These are phyloP conservation scores for Colletotrichum godetiae DNA, from an alignment of 2,329 filamentous ascomycete species.

Conservation along the genomic window DNA sequence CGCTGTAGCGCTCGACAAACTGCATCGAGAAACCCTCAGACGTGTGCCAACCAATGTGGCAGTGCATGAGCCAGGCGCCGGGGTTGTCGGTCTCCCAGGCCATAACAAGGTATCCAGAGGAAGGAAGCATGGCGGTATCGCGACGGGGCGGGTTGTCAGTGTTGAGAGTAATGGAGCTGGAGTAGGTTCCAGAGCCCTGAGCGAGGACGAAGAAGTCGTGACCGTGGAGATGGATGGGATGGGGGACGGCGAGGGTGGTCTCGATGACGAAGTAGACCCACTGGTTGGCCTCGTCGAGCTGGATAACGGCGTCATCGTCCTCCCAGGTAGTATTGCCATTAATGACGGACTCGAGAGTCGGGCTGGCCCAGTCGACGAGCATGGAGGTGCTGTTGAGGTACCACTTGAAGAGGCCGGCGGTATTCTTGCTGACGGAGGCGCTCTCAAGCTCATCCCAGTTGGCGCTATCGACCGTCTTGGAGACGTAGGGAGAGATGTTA, in stretches of 20 bases:
- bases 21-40: conserved; percentile 40
- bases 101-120: conserved; percentile 58
- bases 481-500: conserved; percentile 48
- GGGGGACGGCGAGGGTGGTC: conserved; percentile 40
- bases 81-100: conserved; percentile 62
- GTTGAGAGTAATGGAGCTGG: conserved; percentile 29
- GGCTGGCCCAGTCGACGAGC: conserved; percentile 45
- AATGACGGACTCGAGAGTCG: conserved; percentile 42
- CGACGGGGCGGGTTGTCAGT: conserved; percentile 60
- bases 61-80: conserved; percentile 62
- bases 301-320: conserved; percentile 42
- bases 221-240: conserved; percentile 51
- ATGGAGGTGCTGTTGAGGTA: conserved; percentile 52
- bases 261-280: conserved; percentile 47
- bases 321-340: conserved; percentile 37
- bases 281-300: conserved; percentile 40
- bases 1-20: conserved; percentile 38
- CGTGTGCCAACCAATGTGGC: conserved; percentile 60
- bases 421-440: conserved; percentile 41
- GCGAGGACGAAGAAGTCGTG: conserved; percentile 46
- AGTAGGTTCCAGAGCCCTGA: conserved; percentile 34
- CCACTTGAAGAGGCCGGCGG: conserved; percentile 56
- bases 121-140: conserved; percentile 61
- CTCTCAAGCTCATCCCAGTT: conserved; percentile 43
- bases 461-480: conserved; percentile 44